These are phyloP conservation scores for Scopulariopsis brevicaulis DNA, from an alignment of 2,329 filamentous ascomycete genomes.

Conservation along the genomic window DNA sequence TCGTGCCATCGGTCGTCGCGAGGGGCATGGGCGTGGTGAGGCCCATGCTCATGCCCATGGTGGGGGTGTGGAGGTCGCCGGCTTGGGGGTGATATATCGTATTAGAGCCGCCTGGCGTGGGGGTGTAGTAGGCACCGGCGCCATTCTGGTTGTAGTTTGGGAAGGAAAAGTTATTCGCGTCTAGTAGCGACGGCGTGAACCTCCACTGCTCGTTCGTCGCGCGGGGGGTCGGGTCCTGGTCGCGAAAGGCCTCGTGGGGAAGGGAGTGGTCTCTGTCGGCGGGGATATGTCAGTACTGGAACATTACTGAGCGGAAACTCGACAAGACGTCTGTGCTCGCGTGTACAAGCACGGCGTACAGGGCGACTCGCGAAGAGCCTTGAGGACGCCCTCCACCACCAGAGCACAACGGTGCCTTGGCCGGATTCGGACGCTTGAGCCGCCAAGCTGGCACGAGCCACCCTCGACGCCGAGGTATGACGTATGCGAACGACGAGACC, in stretches of 20 bases:
- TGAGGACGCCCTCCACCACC: background rate
- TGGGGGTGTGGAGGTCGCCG: slow-evolving; percentile 78
- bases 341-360: background rate
- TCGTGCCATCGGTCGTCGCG: slow-evolving; percentile 52
- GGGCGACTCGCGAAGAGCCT: background rate
- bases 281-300: background rate
- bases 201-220: slow-evolving; percentile 73
- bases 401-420: background rate
- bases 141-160: slow-evolving; percentile 67
- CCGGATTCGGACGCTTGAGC: background rate
- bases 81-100: slow-evolving; percentile 74
- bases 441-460: background rate
- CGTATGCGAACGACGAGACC: background rate
- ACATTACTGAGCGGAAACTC: background rate
- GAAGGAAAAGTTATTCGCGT: slow-evolving; percentile 76
- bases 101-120: slow-evolving; percentile 71
- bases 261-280: background rate
- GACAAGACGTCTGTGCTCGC: background rate
- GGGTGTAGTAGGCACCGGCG: slow-evolving; percentile 71
- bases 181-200: slow-evolving; percentile 80
- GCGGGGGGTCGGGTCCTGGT: slow-evolving; percentile 74
- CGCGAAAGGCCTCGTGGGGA: slow-evolving; percentile 35
- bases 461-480: background rate
- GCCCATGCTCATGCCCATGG: slow-evolving; percentile 61
- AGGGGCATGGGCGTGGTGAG: slow-evolving; percentile 74